Percentiles rank a stretch among this genome's conserved stretches.
phyloP scores from a whole-genome alignment of 441 rosid species.

The Mallotus repandus region DNA sequence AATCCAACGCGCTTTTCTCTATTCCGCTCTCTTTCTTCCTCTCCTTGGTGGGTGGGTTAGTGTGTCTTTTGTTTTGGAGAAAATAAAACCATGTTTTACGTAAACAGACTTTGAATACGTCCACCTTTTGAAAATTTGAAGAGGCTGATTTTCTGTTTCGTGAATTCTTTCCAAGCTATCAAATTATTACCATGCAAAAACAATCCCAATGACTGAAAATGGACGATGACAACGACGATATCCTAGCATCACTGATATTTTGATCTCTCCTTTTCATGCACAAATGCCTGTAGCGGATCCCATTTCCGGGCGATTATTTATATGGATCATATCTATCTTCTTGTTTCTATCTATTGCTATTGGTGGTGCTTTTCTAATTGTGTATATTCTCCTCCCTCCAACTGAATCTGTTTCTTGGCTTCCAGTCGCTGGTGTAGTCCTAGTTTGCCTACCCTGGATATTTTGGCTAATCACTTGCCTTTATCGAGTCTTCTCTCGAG shows the following conservation, averaged over 20 bases:
- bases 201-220: slow-evolving; percentile 22
- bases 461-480: slow-evolving; percentile 63
- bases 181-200: neutral
- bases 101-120: slow-evolving; percentile 36
- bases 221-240: slow-evolving; percentile 34
- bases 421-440: slow-evolving; percentile 51
- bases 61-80: neutral
- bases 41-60: neutral
- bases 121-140: slow-evolving; percentile 9
- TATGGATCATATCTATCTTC: slow-evolving; percentile 25
- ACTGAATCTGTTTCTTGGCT: slow-evolving; percentile 42
- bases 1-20: slow-evolving; percentile 2
- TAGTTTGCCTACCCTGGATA: slow-evolving; percentile 78
- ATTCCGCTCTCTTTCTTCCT: neutral
- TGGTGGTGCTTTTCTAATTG: slow-evolving; percentile 25
- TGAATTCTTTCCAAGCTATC: neutral
- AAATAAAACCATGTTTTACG: slow-evolving; percentile 31
- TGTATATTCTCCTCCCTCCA: slow-evolving; percentile 37
- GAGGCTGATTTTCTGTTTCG: neutral
- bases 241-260: neutral
- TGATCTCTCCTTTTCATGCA: slow-evolving; percentile 6
- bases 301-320: slow-evolving; percentile 25
- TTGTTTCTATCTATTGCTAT: slow-evolving; percentile 17
- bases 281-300: slow-evolving; percentile 58
- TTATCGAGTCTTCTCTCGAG: slow-evolving; percentile 60